Conservation (phyloP, 2,329 filamentous ascomycete species). For the Drechslerella stenobrocha region DNA sequence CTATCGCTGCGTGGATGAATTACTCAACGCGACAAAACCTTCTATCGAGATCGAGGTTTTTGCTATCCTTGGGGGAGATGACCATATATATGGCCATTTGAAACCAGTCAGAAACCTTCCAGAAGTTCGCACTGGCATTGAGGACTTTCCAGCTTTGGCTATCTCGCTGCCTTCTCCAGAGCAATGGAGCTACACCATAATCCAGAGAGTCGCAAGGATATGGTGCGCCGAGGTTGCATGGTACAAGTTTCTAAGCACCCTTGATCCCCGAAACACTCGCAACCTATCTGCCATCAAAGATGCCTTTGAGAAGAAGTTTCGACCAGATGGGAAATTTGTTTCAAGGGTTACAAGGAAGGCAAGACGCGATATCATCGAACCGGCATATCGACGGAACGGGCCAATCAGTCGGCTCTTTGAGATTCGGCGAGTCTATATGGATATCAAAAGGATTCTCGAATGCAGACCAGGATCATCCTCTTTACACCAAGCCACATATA, state of each 20-base stretch:
- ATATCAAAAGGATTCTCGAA: slow-evolving; percentile 7
- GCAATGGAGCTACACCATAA: slow-evolving; percentile 14
- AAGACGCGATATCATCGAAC: slow-evolving; percentile 10
- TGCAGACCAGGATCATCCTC: background rate
- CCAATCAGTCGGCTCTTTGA: slow-evolving; percentile 18
- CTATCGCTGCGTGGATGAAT: slow-evolving; percentile 4
- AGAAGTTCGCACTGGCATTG: background rate
- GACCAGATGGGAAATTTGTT: slow-evolving; percentile 1
- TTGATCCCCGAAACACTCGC: background rate
- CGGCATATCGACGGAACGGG: slow-evolving; percentile 6
- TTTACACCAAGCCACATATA: background rate
- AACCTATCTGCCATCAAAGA: slow-evolving; percentile 5
- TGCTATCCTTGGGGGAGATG: slow-evolving; percentile 7
- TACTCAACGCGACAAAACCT: background rate
- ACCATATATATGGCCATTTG: background rate
- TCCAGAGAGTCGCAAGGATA: slow-evolving; percentile 22
- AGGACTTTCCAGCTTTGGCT: slow-evolving; percentile 10
- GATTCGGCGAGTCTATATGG: slow-evolving; percentile 17
- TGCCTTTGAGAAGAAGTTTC: slow-evolving; percentile 11
- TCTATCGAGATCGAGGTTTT: slow-evolving; percentile 21
- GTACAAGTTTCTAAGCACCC: slow-evolving; percentile 17
- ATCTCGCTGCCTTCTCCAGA: slow-evolving; percentile 16
- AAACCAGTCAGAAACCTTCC: slow-evolving; percentile 5
- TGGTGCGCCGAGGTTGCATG: slow-evolving; percentile 32
- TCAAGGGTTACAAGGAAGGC: slow-evolving; percentile 8